phyloP scores from a whole-genome alignment of 2,329 filamentous ascomycete genomes.

The Botrytis sinoallii region DNA sequence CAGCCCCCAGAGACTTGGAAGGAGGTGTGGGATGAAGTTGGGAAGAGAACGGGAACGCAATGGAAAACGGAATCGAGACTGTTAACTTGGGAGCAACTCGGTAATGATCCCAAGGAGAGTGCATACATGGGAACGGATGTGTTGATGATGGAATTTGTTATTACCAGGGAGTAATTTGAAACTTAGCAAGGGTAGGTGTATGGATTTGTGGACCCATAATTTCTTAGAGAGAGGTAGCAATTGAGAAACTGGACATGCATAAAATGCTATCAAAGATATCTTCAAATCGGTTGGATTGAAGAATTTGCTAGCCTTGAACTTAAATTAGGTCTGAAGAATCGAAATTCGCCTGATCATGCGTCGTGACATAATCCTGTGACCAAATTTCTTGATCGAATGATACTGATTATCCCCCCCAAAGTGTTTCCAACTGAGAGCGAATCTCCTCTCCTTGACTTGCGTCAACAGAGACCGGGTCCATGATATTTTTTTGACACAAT shows the following conservation, averaged over 20 bases:
- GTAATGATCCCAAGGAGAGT: not conserved
- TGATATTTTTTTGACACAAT: not conserved
- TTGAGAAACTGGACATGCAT: not conserved
- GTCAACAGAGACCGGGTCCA: not conserved
- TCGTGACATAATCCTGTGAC: not conserved
- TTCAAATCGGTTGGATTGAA: not conserved
- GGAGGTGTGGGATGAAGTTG: not conserved
- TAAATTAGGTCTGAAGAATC: not conserved
- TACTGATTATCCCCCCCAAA: not conserved
- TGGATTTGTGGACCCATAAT: not conserved
- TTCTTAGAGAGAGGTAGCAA: not conserved
- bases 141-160: conserved; percentile 6
- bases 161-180: not conserved
- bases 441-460: not conserved
- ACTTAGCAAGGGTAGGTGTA: not conserved
- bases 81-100: conserved; percentile 4
- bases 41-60: not conserved
- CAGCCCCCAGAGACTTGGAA: conserved; percentile 1
- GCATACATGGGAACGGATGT: conserved; percentile 8
- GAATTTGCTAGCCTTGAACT: not conserved
- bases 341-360: not conserved
- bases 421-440: not conserved
- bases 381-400: not conserved
- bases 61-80: not conserved
- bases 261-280: too few species aligned